Evolutionary conservation across 2,329 filamentous ascomycete genomes (phyloP).

Genomic region (Ophiostoma ips): DNA sequence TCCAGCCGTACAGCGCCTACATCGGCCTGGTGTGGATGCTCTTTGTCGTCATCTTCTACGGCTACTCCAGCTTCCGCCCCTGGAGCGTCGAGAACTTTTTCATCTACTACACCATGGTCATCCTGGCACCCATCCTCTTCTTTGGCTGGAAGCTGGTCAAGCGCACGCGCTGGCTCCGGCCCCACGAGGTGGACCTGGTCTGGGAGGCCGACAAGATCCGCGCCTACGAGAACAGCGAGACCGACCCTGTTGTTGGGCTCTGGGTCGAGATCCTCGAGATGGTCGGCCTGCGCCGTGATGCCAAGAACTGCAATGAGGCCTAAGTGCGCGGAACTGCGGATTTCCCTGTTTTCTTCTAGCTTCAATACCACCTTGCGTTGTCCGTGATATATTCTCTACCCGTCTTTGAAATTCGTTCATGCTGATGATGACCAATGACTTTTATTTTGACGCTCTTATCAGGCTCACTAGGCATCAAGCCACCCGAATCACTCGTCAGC

Average conservation of each 20-base stretch:
- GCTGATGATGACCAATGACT: too few species aligned
- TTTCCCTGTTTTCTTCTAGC: too few species aligned
- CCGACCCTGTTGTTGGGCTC: slow-evolving; percentile 8
- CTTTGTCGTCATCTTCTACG: slow-evolving; percentile 27
- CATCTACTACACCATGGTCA: slow-evolving; percentile 43
- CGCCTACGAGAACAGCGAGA: slow-evolving; percentile 25
- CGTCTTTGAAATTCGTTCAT: too few species aligned
- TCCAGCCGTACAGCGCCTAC: slow-evolving; percentile 28
- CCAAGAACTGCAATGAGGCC: neutral
- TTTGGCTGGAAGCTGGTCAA: slow-evolving; percentile 50
- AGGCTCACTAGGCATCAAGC: too few species aligned
- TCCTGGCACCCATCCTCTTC: slow-evolving; percentile 40
- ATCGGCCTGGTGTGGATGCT: slow-evolving; percentile 15
- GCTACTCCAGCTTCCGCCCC: slow-evolving; percentile 35
- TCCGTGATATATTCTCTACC: too few species aligned
- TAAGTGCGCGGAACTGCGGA: neutral
- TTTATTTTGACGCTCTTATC: too few species aligned
- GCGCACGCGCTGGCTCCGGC: slow-evolving; percentile 30
- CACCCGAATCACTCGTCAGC: too few species aligned
- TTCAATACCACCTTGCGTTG: too few species aligned
- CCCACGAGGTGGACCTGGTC: slow-evolving; percentile 15
- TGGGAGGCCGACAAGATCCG: slow-evolving; percentile 15
- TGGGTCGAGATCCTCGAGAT: slow-evolving; percentile 10
- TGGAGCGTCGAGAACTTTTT: slow-evolving; percentile 37
- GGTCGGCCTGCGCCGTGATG: neutral